These are phyloP conservation scores for Nectriaceae sp. DNA, from an alignment of 2,329 filamentous ascomycete genomes.

Conservation along the genomic window DNA sequence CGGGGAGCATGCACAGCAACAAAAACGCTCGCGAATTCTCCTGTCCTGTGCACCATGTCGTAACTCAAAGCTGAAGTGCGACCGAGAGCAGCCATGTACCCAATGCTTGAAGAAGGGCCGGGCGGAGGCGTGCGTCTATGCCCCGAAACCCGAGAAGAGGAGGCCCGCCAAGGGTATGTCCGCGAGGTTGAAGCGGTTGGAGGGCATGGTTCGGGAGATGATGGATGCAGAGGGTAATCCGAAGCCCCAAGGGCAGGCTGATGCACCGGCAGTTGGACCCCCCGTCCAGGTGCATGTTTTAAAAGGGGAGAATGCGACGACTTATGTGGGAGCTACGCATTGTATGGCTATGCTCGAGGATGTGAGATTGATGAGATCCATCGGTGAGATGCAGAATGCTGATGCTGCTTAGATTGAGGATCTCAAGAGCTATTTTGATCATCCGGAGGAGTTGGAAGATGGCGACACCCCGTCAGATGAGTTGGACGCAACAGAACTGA, in stretches of 20 bases:
- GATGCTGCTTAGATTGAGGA: conserved; percentile 53
- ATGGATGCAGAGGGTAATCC: conserved; percentile 43
- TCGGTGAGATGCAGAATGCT: conserved; percentile 1
- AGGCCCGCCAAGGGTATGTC: conserved; percentile 52
- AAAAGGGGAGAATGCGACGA: conserved; percentile 43
- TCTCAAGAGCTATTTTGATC: conserved; percentile 58
- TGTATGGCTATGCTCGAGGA: conserved; percentile 63
- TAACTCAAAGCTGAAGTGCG: conserved; percentile 57
- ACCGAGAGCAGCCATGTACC: conserved; percentile 52
- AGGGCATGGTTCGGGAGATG: conserved; percentile 59
- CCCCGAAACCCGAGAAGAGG: conserved; percentile 45
- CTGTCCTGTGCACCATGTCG: conserved; percentile 57
- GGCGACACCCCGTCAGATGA: conserved; percentile 36
- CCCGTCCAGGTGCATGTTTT: conserved; percentile 44
- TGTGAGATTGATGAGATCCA: conserved; percentile 37
- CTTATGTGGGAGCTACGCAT: conserved; percentile 61
- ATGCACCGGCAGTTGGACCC: conserved; percentile 19
- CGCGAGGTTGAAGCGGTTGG: conserved; percentile 54
- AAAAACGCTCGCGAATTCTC: conserved; percentile 51
- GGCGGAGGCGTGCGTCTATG: conserved; percentile 49
- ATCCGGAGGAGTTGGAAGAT: conserved; percentile 41
- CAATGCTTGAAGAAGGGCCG: conserved; percentile 55
- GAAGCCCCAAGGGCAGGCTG: conserved; percentile 4
- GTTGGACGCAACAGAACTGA: conserved; percentile 41
- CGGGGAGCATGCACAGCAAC: conserved; percentile 16